A percentile compares a stretch with the other conserved stretches of the same genome.
phyloP scores from a whole-genome alignment of 2,329 filamentous ascomycete species.

The Lecanoromycetidae sp. region DNA sequence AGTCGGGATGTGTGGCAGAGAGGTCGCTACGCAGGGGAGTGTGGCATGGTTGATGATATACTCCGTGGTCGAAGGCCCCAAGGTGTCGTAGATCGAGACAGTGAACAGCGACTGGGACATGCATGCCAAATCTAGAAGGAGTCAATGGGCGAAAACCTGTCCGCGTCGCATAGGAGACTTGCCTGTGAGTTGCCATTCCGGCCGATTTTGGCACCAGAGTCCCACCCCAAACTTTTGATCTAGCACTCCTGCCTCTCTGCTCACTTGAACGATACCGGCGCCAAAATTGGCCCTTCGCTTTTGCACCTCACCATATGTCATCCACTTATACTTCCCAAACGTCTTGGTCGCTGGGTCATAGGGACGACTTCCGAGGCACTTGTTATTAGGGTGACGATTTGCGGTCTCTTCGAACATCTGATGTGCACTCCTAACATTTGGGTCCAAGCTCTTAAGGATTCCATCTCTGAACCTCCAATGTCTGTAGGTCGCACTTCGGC shows the following conservation, averaged over 20 bases:
- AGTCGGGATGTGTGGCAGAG: slow-evolving; percentile 66
- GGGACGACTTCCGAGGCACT: slow-evolving; percentile 66
- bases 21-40: slow-evolving; percentile 62
- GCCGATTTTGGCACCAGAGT: slow-evolving; percentile 75
- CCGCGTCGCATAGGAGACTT: slow-evolving; percentile 20
- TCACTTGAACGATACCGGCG: slow-evolving; percentile 70
- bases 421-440: slow-evolving; percentile 57
- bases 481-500: slow-evolving; percentile 65
- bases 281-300: slow-evolving; percentile 73
- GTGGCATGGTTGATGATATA: slow-evolving; percentile 90
- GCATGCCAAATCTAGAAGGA: slow-evolving; percentile 59
- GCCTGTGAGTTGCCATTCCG: slow-evolving; percentile 80
- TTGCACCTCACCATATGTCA: slow-evolving; percentile 69
- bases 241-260: slow-evolving; percentile 57
- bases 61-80: slow-evolving; percentile 81
- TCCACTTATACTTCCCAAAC: slow-evolving; percentile 69
- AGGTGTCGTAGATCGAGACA: slow-evolving; percentile 91
- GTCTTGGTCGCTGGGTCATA: slow-evolving; percentile 64
- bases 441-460: slow-evolving; percentile 60
- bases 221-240: slow-evolving; percentile 61
- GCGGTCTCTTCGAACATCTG: slow-evolving; percentile 61
- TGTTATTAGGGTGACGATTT: slow-evolving; percentile 45
- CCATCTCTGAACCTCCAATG: slow-evolving; percentile 67
- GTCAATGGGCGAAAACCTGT: not conserved
- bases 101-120: slow-evolving; percentile 79